Evolutionary conservation across 768 basidiomycete species (phyloP), one percentile per base, ranked within the genome.

Genomic region (Collybia mongolica): DNA sequence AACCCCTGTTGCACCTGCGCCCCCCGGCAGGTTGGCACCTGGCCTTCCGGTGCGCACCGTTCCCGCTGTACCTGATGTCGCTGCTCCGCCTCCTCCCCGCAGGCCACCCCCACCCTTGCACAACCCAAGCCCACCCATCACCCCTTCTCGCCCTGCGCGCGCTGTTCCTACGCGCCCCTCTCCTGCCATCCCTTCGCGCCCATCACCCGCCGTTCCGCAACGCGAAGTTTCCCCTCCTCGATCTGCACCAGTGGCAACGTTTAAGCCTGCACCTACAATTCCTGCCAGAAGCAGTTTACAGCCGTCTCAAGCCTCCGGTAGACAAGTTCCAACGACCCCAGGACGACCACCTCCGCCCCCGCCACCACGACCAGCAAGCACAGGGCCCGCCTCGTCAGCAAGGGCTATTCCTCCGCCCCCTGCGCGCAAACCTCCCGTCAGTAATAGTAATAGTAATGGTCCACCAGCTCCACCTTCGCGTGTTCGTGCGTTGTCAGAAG

Each of bases 401-500:
- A 66, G 73, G 51, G 56, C 52, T 19, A 65, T 63, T 12, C 75
- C 75, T 19, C 71, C 66, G 11, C 74, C 72, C 6, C 76, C 74
- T 37, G 59, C 61, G 12, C 72, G 78, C n/a, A 76, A 69, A 40
- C 59, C 58, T 5, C 69, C 62, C 14, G 44, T 60, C 2, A 39
- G 46, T 3, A 48, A 58, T 44, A 65, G 67, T 6, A 44, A 59
- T 2, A 39, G 46, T 3, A 48, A 58, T 44, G 65, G 67, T 6
- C 57, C 65, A 15, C 61, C 69, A n/a, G 64, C 65, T 20, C 69
- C 73, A 15, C 62, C 68, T 29, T 59, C 59, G 0, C 76, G 77
- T 5, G 66, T 68, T 39, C 73, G 71, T 44, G 72, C 77, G 4
- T 46, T 74, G n/a, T 80, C 80, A 22, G 74, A 75, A 40, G 60